Conservation (phyloP, 768 basidiomycete species). For the Mycena epipterygia region DNA sequence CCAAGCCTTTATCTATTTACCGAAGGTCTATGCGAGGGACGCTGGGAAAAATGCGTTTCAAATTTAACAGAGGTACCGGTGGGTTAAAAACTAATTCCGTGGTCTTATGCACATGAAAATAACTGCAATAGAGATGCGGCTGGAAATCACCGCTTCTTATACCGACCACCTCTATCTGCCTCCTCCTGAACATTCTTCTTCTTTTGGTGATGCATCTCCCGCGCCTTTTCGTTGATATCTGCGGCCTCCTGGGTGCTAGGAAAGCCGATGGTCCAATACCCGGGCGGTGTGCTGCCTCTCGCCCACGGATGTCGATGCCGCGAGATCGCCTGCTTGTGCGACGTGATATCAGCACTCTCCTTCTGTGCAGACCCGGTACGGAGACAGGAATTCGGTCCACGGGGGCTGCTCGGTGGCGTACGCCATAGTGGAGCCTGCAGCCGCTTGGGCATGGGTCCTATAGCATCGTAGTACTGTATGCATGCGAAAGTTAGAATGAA, state of each 20-base stretch:
- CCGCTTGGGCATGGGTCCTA: constrained; percentile 64
- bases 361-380: background rate
- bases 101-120: no score
- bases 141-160: constrained; percentile 23
- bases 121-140: background rate
- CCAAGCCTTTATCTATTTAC: no score
- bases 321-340: constrained; percentile 63
- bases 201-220: constrained; percentile 65
- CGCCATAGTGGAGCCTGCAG: constrained; percentile 68
- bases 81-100: no score
- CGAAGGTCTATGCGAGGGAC: no score
- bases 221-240: constrained; percentile 69
- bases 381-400: constrained; percentile 11
- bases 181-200: constrained; percentile 60
- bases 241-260: constrained; percentile 73
- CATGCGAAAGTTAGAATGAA: background rate
- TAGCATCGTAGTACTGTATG: constrained; percentile 66
- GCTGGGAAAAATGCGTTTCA: no score
- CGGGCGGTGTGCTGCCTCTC: constrained; percentile 68
- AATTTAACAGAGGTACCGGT: no score
- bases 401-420: constrained; percentile 47
- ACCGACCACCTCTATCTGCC: constrained; percentile 55
- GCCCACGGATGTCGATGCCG: constrained; percentile 65
- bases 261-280: constrained; percentile 80
- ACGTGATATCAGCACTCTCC: constrained; percentile 45